Base-by-base conservation (phyloP, 1,139 yeast species). In the Hansenula sp. region DNA sequence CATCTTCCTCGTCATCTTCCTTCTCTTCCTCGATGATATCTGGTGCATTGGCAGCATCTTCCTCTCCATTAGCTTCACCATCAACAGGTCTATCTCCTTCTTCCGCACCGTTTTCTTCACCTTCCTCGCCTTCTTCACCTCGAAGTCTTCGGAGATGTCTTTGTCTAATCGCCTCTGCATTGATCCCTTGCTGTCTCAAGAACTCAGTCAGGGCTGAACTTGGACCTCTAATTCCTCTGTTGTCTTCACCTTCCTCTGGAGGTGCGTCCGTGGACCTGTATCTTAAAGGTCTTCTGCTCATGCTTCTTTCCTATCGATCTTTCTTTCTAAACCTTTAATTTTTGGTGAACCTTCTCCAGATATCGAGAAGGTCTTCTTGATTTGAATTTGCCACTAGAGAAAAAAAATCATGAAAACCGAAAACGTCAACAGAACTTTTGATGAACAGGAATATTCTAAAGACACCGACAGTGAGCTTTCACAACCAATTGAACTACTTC, bases 181-280 rank as follows among this genome's bases (percentile, higher is more conserved):
- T 86, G 64, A 91, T 91, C 35, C 97, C 97, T 62, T 90, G 96
- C 45, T 85, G 80, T 41, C 84, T 69, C 47, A 85, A 70, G 58
- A 85, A 85, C 59, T 82, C 89, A 0, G 93, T 84, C 52, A 85
- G 68, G 0, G 94, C 94, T 52, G 88, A 80, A 66, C 83, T 84
- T 8, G 94, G 93, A 0, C 93, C 93, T 48, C 81, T 70, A 34
- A 85, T 85, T 16, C 77, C 77, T 19, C 68, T 56, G 31, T 56
- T 54, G 11, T 53, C 62, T 28, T 55, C 62, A n/a, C 46, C 47
- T 42, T 65, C 60, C 32, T 65, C 51, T 15, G 30, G 17, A 5
- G 38, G 30, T 9, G 30, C 33, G 62, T 50, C 68, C 62, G 63
- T 46, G 2, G 41, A 42, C 11, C 59, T 45, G 38, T 55, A 57